phyloP scores from a whole-genome alignment of 257 asterid genomes.

The Verbena officinalis region DNA sequence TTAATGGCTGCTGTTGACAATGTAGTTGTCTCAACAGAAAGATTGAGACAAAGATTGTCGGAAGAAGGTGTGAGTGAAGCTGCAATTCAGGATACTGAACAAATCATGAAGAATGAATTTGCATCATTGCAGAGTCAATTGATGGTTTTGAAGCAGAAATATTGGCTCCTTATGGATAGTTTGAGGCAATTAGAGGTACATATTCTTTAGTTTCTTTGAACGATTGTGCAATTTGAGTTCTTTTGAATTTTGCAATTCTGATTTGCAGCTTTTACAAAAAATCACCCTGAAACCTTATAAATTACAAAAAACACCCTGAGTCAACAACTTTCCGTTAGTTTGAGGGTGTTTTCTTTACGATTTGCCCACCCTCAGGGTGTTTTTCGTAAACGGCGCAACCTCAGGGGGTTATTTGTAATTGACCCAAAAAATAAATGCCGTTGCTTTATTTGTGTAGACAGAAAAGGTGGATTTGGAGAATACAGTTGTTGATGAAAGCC shows the following conservation, averaged over 20 bases:
- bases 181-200: conserved; percentile 92
- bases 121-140: conserved; percentile 75
- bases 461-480: conserved; percentile 98
- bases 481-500: conserved; percentile 97
- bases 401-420: conserved; percentile 17
- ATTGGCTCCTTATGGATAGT: conserved; percentile 75
- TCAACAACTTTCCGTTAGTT: too few species aligned
- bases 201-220: conserved; percentile 31
- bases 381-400: not conserved
- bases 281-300: conserved; percentile 3
- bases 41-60: conserved; percentile 71
- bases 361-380: too few species aligned
- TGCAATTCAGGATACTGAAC: conserved; percentile 80
- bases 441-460: conserved; percentile 57
- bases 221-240: conserved; percentile 3
- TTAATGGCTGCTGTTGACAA: conserved; percentile 82
- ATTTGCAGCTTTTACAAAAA: conserved; percentile 5
- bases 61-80: conserved; percentile 73
- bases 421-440: conserved; percentile 27
- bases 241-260: conserved; percentile 11
- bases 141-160: conserved; percentile 79
- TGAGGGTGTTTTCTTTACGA: too few species aligned
- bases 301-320: too few species aligned
- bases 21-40: conserved; percentile 67
- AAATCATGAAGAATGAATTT: conserved; percentile 80